Percentiles rank a stretch among this genome's conserved stretches.
These are phyloP conservation scores for Diaporthe capsici DNA, from an alignment of 2,329 filamentous ascomycete species.

Conservation along the genomic window DNA sequence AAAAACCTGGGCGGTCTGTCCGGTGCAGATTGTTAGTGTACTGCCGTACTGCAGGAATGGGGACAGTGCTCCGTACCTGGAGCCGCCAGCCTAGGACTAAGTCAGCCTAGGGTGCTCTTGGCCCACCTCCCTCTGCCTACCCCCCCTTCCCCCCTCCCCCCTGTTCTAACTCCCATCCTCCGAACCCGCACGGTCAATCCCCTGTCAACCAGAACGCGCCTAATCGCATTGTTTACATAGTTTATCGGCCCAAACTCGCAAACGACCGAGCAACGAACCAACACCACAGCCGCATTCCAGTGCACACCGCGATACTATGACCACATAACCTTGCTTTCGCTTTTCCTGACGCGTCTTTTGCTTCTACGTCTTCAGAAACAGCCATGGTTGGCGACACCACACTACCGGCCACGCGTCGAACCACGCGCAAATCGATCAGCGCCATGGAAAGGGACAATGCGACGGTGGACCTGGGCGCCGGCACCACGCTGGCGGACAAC, in stretches of 20 bases:
- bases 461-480: constrained; percentile 74
- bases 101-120: not conserved
- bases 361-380: not conserved
- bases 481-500: constrained; percentile 64
- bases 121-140: not conserved
- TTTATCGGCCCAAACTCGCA: constrained; percentile 3
- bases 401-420: constrained; percentile 68
- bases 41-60: not conserved
- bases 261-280: constrained; percentile 30
- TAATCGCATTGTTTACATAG: constrained; percentile 36
- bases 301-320: constrained; percentile 25
- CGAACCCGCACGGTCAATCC: not conserved
- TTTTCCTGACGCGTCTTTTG: constrained; percentile 12
- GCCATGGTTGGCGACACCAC: constrained; percentile 57
- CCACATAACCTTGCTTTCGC: constrained; percentile 24
- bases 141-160: not conserved
- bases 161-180: not conserved
- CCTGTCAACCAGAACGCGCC: constrained; percentile 34
- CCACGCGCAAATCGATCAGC: constrained; percentile 79
- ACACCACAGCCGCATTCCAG: constrained; percentile 11
- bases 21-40: not conserved
- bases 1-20: constrained; percentile 3
- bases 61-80: not conserved
- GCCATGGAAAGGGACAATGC: constrained; percentile 83
- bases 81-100: not conserved